phyloP scores from a whole-genome alignment of 371 early-diverging fungal species.

The Mycotypha africana region DNA sequence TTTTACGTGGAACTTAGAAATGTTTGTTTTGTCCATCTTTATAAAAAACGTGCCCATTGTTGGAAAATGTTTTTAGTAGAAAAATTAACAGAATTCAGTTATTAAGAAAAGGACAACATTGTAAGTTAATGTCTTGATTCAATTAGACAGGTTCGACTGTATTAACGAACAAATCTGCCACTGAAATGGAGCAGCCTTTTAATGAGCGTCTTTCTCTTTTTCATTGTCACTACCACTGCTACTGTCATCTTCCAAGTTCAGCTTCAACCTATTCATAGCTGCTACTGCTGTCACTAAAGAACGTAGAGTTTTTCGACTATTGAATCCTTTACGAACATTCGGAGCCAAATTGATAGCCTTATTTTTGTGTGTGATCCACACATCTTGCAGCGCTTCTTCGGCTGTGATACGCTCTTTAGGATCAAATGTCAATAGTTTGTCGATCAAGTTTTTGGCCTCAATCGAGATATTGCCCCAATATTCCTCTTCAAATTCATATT shows the following conservation, averaged over 20 bases:
- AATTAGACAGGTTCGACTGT: too few relatives aligned
- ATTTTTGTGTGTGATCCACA: constrained; percentile 47
- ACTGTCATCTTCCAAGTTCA: too few relatives aligned
- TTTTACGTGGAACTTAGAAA: constrained; percentile 8
- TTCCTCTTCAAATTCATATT: constrained; percentile 66
- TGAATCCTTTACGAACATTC: constrained; percentile 26
- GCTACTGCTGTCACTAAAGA: constrained; percentile 20
- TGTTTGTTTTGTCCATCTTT: constrained; percentile 10
- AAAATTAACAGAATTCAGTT: constrained; percentile 5
- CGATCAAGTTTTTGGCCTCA: constrained; percentile 76
- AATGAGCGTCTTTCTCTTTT: too few relatives aligned
- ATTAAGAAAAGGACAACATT: constrained; percentile 4
- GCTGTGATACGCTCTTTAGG: constrained; percentile 69
- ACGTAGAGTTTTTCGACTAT: constrained; percentile 16
- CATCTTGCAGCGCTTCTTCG: constrained; percentile 61
- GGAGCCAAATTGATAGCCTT: constrained; percentile 21
- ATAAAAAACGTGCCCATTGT: constrained; percentile 1
- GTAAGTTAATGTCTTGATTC: constrained; percentile 1
- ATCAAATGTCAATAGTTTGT: constrained; percentile 60
- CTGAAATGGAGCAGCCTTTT: too few relatives aligned
- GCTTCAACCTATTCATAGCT: constrained; percentile 13
- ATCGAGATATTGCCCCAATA: constrained; percentile 76
- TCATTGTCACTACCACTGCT: too few relatives aligned
- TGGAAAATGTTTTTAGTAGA: constrained; percentile 8
- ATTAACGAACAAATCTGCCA: too few relatives aligned